Conservation (phyloP, 352 stramenopile genomes). For the Phytopythium aichiense region DNA sequence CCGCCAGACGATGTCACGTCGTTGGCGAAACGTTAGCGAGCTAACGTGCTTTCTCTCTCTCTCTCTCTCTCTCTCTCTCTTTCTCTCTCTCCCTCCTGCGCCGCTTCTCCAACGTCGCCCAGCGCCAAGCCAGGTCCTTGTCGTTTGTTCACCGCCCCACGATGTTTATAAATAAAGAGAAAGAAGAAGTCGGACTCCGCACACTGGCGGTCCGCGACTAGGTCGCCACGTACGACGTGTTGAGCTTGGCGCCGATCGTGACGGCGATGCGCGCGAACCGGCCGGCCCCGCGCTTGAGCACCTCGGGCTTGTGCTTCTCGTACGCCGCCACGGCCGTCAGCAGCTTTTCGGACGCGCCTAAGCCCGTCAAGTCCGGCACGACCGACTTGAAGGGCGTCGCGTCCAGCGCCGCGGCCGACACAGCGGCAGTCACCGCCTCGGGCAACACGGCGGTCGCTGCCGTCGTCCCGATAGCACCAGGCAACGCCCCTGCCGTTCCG, state of each 20-base stretch:
- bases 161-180: conserved; percentile 8
- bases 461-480: background rate
- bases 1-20: too few species aligned
- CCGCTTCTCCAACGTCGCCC: too few species aligned
- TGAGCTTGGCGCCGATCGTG: conserved; percentile 75
- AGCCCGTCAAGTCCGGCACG: conserved; percentile 63
- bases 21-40: too few species aligned
- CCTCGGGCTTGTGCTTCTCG: conserved; percentile 80
- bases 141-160: conserved; percentile 3
- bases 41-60: background rate
- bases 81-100: background rate
- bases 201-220: conserved; percentile 9
- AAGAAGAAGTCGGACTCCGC: background rate
- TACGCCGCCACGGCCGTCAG: conserved; percentile 74
- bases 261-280: conserved; percentile 71
- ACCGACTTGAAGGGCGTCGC: conserved; percentile 54
- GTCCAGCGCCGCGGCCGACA: conserved; percentile 6
- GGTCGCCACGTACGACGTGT: conserved; percentile 58
- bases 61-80: background rate
- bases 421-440: background rate
- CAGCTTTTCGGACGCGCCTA: conserved; percentile 74
- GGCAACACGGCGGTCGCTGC: background rate
- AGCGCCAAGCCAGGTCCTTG: background rate
- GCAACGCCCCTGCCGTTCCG: background rate
- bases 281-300: conserved; percentile 53